Conservation (phyloP, 2,329 filamentous ascomycete species). For the Colletotrichum musae region DNA sequence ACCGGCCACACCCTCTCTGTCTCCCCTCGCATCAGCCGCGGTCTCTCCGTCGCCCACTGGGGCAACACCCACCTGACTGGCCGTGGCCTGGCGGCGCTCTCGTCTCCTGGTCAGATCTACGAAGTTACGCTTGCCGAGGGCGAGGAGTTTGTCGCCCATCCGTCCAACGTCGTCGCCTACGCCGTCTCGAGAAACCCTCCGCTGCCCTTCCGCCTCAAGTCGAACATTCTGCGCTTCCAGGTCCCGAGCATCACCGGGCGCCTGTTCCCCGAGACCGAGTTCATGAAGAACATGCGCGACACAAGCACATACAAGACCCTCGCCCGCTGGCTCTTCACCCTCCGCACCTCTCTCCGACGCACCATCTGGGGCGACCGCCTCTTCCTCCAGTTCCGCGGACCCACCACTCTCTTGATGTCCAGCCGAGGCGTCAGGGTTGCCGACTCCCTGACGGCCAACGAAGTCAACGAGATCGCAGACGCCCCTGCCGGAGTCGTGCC, state of each 20-base stretch:
- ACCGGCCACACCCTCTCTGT: conserved; percentile 88
- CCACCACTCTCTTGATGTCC: conserved; percentile 87
- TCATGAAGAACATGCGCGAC: conserved; percentile 79
- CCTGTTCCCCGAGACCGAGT: conserved; percentile 78
- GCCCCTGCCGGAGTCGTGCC: conserved; percentile 80
- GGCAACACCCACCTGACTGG: conserved; percentile 91
- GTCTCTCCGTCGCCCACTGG: conserved; percentile 88
- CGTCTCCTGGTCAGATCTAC: conserved; percentile 91
- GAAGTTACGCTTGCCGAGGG: conserved; percentile 84
- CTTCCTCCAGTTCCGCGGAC: conserved; percentile 91
- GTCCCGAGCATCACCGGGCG: conserved; percentile 76
- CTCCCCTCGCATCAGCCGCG: conserved; percentile 80
- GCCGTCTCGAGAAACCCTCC: conserved; percentile 81
- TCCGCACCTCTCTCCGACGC: conserved; percentile 83
- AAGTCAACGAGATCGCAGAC: conserved; percentile 93
- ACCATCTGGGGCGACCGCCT: conserved; percentile 95
- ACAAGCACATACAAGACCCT: conserved; percentile 81
- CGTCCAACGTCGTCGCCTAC: conserved; percentile 93
- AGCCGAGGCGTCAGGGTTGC: conserved; percentile 85
- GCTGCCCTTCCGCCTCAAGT: conserved; percentile 88
- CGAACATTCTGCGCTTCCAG: conserved; percentile 81
- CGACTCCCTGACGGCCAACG: conserved; percentile 81
- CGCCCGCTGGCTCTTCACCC: conserved; percentile 73
- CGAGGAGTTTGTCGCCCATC: conserved; percentile 93
- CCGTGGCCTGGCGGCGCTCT: conserved; percentile 86